Percentiles rank a stretch among this genome's conserved stretches.
phyloP scores from a whole-genome alignment of 805 yeast genomes.

The Ogataea wickerhamii region DNA sequence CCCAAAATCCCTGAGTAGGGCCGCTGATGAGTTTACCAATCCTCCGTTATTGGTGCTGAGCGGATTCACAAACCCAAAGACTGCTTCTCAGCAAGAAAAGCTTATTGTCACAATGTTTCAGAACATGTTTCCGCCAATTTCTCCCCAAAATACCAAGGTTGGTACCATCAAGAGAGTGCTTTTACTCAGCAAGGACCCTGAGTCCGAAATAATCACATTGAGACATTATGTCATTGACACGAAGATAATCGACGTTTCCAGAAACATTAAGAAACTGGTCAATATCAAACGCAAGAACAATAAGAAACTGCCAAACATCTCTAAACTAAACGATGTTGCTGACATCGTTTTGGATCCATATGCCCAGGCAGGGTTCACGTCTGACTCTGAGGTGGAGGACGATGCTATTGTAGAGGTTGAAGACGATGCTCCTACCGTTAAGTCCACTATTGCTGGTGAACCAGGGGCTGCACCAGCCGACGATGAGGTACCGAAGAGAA shows the following conservation, averaged over 20 bases:
- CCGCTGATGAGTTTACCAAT: slow-evolving; percentile 55
- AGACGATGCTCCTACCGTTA: slow-evolving; percentile 10
- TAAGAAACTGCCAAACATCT: slow-evolving; percentile 67
- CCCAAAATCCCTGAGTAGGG: slow-evolving; percentile 75
- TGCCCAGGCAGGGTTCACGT: slow-evolving; percentile 70
- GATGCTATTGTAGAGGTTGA: slow-evolving; percentile 71
- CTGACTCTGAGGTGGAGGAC: slow-evolving; percentile 93
- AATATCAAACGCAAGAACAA: slow-evolving; percentile 56
- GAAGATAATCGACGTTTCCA: slow-evolving; percentile 72
- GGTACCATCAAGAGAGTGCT: slow-evolving; percentile 77
- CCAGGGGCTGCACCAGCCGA: not conserved
- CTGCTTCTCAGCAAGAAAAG: slow-evolving; percentile 69
- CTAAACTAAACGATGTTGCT: slow-evolving; percentile 67
- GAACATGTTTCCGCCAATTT: slow-evolving; percentile 92
- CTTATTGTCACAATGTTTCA: slow-evolving; percentile 86
- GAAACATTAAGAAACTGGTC: slow-evolving; percentile 67
- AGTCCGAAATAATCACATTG: slow-evolving; percentile 70
- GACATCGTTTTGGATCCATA: slow-evolving; percentile 83
- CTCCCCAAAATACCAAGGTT: slow-evolving; percentile 77
- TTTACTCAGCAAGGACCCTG: slow-evolving; percentile 69
- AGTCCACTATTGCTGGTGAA: not conserved
- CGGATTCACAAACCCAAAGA: slow-evolving; percentile 73
- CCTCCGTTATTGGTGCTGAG: slow-evolving; percentile 94
- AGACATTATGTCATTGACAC: slow-evolving; percentile 91
- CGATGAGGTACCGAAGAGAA: slow-evolving; percentile 33